Conservation (phyloP, 768 basidiomycete genomes). For the Pisolithus tinctorius region DNA sequence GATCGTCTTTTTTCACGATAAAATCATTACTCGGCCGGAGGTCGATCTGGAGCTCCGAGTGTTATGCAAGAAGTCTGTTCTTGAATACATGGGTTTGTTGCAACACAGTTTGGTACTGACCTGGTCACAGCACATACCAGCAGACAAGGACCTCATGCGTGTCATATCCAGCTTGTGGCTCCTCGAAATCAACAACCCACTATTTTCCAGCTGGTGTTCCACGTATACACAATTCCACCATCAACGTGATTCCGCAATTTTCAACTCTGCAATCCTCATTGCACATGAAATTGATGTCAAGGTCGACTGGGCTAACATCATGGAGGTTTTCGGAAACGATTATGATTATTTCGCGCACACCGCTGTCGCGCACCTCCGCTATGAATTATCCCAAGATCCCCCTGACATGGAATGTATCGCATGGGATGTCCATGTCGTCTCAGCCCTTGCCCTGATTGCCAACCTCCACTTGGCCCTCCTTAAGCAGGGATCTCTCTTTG, state of each 20-base stretch:
- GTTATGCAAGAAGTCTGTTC: constrained; percentile 17
- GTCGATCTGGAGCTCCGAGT: constrained; percentile 8
- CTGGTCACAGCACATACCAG: constrained; percentile 20
- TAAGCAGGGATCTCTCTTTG: constrained; percentile 18
- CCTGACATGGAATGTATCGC: constrained; percentile 20
- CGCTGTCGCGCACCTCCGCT: constrained; percentile 20
- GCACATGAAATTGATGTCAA: constrained; percentile 12
- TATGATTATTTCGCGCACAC: constrained; percentile 12
- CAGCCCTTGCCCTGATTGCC: constrained; percentile 13
- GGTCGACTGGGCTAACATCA: constrained; percentile 20
- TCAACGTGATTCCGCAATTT: constrained; percentile 24
- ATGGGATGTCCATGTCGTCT: constrained; percentile 25
- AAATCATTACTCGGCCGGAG: constrained; percentile 7
- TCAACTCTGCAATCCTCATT: constrained; percentile 23
- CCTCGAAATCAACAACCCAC: constrained; percentile 17
- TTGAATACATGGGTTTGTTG: constrained; percentile 22
- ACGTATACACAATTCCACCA: not conserved
- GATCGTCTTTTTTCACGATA: constrained; percentile 17
- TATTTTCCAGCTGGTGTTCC: constrained; percentile 17
- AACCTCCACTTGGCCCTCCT: constrained; percentile 14
- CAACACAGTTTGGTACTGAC: constrained; percentile 17
- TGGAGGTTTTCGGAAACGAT: constrained; percentile 16
- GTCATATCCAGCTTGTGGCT: constrained; percentile 24
- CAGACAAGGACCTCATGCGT: constrained; percentile 21
- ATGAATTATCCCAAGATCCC: constrained; percentile 13